A percentile compares a stretch with the other conserved stretches of the same genome.
Evolutionary conservation across 2,329 filamentous ascomycete species (phyloP).

Genomic region (Phoma sp.): DNA sequence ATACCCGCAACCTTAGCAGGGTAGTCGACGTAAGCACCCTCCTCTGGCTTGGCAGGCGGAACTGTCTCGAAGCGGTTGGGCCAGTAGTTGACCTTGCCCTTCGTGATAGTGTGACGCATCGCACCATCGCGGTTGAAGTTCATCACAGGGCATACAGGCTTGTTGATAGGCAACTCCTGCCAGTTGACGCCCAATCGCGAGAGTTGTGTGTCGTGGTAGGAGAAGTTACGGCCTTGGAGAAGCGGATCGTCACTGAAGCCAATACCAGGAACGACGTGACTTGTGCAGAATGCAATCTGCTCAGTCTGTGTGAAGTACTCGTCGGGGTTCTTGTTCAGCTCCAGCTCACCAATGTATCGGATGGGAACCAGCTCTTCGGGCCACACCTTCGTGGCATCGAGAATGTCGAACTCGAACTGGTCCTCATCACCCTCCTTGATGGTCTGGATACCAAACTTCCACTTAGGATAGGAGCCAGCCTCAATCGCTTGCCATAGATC

Average conservation of each 20-base stretch:
- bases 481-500: constrained; percentile 78
- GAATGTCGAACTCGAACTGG: constrained; percentile 83
- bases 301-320: constrained; percentile 85
- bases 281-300: constrained; percentile 82
- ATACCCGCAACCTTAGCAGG: constrained; percentile 70
- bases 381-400: constrained; percentile 87
- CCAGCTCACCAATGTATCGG: constrained; percentile 77
- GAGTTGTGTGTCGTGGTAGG: constrained; percentile 71
- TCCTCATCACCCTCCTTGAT: constrained; percentile 74
- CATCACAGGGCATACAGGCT: constrained; percentile 75
- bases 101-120: constrained; percentile 74
- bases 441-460: constrained; percentile 83
- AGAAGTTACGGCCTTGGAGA: constrained; percentile 73
- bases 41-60: constrained; percentile 64
- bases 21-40: constrained; percentile 74
- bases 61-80: constrained; percentile 71
- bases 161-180: constrained; percentile 78
- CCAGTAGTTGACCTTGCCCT: constrained; percentile 79
- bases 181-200: constrained; percentile 75
- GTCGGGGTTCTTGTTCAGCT: constrained; percentile 79
- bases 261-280: constrained; percentile 78
- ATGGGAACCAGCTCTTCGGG: constrained; percentile 78
- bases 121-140: constrained; percentile 78
- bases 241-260: constrained; percentile 79
- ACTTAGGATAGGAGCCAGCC: constrained; percentile 72